Conservation (phyloP, 495 filamentous ascomycete species). For the Neurospora cerealis region DNA sequence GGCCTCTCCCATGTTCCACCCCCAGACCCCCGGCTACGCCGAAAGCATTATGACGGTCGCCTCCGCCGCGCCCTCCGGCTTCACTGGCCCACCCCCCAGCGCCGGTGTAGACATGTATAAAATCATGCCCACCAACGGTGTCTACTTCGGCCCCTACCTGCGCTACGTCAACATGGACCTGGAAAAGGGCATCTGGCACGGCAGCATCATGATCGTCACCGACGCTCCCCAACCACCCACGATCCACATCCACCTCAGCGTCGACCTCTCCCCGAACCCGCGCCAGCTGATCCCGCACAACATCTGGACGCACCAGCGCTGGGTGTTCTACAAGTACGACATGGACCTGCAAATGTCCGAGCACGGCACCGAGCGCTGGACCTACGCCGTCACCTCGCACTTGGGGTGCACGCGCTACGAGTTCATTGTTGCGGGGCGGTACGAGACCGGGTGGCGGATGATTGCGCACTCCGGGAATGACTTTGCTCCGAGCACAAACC, state of each 20-base stretch:
- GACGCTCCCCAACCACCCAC: conserved; percentile 91
- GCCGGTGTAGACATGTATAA: conserved; percentile 90
- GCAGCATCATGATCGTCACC: conserved; percentile 65
- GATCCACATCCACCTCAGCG: conserved; percentile 87
- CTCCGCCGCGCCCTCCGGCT: conserved; percentile 62
- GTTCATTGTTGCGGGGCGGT: conserved; percentile 87
- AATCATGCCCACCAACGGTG: conserved; percentile 86
- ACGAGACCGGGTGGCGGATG: conserved; percentile 93
- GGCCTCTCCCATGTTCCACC: conserved; percentile 64
- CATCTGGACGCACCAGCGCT: conserved; percentile 82
- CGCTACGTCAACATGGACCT: conserved; percentile 96
- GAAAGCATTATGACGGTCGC: conserved; percentile 72
- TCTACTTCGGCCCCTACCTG: conserved; percentile 95
- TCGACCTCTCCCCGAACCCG: conserved; percentile 87
- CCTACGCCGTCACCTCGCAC: conserved; percentile 95
- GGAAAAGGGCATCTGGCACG: conserved; percentile 82
- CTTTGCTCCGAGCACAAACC: conserved; percentile 76
- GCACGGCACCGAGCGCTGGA: conserved; percentile 74
- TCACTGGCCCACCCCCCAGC: conserved; percentile 73
- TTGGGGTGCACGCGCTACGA: conserved; percentile 94
- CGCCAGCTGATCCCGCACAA: conserved; percentile 75
- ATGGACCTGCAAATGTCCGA: conserved; percentile 89
- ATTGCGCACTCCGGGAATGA: conserved; percentile 93
- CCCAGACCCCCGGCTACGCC: conserved; percentile 61
- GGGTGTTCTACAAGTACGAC: conserved; percentile 95